These are phyloP conservation scores for Trichoderma aggressivum DNA, from an alignment of 2,329 filamentous ascomycete species.

Conservation along the genomic window DNA sequence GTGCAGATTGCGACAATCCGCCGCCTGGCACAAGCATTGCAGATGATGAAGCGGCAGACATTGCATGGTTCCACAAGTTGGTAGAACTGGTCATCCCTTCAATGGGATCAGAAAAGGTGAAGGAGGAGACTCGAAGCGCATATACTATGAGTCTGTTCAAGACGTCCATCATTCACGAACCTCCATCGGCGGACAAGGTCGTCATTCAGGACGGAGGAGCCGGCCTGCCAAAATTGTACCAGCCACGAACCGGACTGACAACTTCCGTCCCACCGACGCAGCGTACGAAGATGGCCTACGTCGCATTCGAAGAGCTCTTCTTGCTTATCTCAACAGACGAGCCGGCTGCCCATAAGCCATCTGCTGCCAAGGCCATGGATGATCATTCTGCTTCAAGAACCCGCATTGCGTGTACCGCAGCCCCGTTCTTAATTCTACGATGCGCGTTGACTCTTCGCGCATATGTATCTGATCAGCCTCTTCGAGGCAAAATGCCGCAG, in stretches of 20 bases:
- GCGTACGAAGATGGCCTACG: conserved; percentile 72
- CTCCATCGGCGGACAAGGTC: conserved; percentile 51
- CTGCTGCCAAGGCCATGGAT: conserved; percentile 29
- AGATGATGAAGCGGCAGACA: conserved; percentile 78
- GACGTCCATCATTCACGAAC: conserved; percentile 74
- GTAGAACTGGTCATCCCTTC: conserved; percentile 69
- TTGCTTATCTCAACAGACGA: conserved; percentile 53
- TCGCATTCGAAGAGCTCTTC: conserved; percentile 77
- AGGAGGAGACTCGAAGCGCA: conserved; percentile 62
- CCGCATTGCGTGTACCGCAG: conserved; percentile 69
- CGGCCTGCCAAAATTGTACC: conserved; percentile 58
- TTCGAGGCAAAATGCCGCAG: conserved; percentile 85
- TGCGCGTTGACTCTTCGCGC: conserved; percentile 75
- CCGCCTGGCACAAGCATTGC: conserved; percentile 47
- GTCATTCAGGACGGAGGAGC: conserved; percentile 48
- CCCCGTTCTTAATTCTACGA: conserved; percentile 79
- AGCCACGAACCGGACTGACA: conserved; percentile 67
- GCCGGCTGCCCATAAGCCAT: conserved; percentile 38
- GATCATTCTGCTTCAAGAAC: conserved; percentile 39
- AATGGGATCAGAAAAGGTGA: conserved; percentile 63
- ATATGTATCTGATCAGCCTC: conserved; percentile 87
- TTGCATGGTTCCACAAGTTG: conserved; percentile 66
- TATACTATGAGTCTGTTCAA: conserved; percentile 77
- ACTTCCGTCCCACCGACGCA: conserved; percentile 61
- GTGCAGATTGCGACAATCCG: conserved; percentile 55